These are phyloP conservation scores for Didymosphaeria variabile DNA, from an alignment of 2,329 filamentous ascomycete species.

Conservation along the genomic window DNA sequence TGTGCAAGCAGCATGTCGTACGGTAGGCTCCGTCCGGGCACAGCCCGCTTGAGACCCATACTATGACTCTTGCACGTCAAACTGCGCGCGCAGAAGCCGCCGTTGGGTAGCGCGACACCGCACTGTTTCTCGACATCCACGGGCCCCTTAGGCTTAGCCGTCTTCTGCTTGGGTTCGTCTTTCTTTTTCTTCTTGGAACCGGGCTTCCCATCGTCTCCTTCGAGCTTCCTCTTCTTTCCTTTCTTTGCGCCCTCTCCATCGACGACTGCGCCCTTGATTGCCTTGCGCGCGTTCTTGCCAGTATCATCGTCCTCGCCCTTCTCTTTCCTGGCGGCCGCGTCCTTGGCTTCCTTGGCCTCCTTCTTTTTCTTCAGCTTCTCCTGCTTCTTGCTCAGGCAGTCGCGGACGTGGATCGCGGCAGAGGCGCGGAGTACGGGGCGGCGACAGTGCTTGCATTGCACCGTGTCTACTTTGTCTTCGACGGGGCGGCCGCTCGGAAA, in stretches of 20 bases:
- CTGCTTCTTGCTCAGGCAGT: slow-evolving; percentile 84
- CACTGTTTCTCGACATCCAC: slow-evolving; percentile 96
- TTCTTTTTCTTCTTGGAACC: slow-evolving; percentile 91
- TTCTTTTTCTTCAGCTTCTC: slow-evolving; percentile 69
- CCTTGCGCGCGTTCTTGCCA: slow-evolving; percentile 53
- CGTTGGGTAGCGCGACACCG: slow-evolving; percentile 85
- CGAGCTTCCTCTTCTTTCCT: slow-evolving; percentile 59
- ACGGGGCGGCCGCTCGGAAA: slow-evolving; percentile 85
- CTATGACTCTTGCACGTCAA: slow-evolving; percentile 92
- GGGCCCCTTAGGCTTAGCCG: slow-evolving; percentile 86
- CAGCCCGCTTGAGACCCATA: slow-evolving; percentile 93
- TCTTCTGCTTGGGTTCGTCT: slow-evolving; percentile 85
- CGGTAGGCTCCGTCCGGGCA: slow-evolving; percentile 84
- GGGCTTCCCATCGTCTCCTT: slow-evolving; percentile 76
- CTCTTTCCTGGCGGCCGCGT: slow-evolving; percentile 59
- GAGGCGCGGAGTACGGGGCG: slow-evolving; percentile 81
- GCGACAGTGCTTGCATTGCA: slow-evolving; percentile 92
- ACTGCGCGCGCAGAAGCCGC: slow-evolving; percentile 85
- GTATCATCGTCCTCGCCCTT: slow-evolving; percentile 55
- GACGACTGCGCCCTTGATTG: slow-evolving; percentile 49
- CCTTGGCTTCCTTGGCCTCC: slow-evolving; percentile 68
- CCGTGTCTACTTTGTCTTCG: slow-evolving; percentile 79
- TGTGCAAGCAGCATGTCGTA: slow-evolving; percentile 85
- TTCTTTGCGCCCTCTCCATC: slow-evolving; percentile 53
- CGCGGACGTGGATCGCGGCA: slow-evolving; percentile 80